These are phyloP conservation scores for Fusarium guadeloupense DNA, from an alignment of 2,329 filamentous ascomycete genomes.

Conservation along the genomic window DNA sequence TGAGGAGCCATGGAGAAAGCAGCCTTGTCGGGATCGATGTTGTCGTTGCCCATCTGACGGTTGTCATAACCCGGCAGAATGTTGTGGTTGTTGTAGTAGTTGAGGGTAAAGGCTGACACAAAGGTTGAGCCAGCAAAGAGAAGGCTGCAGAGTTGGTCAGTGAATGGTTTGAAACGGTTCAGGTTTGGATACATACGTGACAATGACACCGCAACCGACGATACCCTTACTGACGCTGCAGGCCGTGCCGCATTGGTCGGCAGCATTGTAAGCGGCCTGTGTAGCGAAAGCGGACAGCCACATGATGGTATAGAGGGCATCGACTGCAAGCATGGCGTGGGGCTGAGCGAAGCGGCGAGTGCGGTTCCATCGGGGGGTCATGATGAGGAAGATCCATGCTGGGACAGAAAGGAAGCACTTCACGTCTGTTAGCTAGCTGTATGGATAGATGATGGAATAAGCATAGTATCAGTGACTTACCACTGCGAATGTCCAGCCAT, in stretches of 20 bases:
- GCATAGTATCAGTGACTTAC: conserved; percentile 53
- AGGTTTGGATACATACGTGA: conserved; percentile 60
- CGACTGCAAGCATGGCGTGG: conserved; percentile 67
- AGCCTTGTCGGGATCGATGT: conserved; percentile 75
- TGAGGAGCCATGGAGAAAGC: conserved; percentile 74
- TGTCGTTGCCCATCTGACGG: conserved; percentile 54
- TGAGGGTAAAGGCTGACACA: conserved; percentile 67
- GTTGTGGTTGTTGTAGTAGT: conserved; percentile 70
- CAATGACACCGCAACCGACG: conserved; percentile 69
- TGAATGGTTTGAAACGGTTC: neutral
- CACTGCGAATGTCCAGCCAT: conserved; percentile 71
- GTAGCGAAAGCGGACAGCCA: conserved; percentile 75
- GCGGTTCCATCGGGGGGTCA: conserved; percentile 70
- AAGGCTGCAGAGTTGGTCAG: conserved; percentile 54
- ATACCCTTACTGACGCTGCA: conserved; percentile 71
- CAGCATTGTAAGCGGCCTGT: conserved; percentile 70
- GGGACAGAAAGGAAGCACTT: conserved; percentile 73
- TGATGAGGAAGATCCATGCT: conserved; percentile 71
- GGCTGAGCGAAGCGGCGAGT: conserved; percentile 70
- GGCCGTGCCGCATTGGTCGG: conserved; percentile 62
- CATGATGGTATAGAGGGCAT: conserved; percentile 66
- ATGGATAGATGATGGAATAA: neutral
- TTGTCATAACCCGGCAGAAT: conserved; percentile 69
- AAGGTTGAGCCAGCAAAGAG: conserved; percentile 63
- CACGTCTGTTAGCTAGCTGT: conserved; percentile 7